Base-by-base conservation (phyloP, 1,139 yeast genomes). In the Lodderomyces jiufengensis region DNA sequence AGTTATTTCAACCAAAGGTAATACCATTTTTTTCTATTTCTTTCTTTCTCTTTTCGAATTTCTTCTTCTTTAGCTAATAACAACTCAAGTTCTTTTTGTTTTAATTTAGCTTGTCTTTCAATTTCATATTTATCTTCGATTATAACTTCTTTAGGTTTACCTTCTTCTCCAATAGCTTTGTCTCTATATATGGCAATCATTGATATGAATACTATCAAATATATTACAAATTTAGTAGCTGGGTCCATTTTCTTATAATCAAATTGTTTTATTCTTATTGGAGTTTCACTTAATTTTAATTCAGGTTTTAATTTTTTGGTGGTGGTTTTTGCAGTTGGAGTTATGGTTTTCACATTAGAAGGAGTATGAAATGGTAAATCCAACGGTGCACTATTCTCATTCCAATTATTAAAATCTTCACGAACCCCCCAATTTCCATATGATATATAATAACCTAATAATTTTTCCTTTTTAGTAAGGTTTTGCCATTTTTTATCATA, bases 371-470 rank as follows among this genome's bases (percentile, higher is more conserved):
- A 80, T 2, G 84, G 84, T 34, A 79, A 58, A 52, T 80, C 86
- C 31, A 56, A 63, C 2, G 81, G 80, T 15, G 57, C 62, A 8
- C 13, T 20, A 1, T 62, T 56, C 28, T 57, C 57, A 30, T 58
- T 59, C 63, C 80, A 61, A 39, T 66, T 66, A 30, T 59, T 59
- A 42, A 79, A 76, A 11, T 75, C 71, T 38, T 77, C 82, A 42
- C 86, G 64, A 1, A 72, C 76, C 0, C 84, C 86, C 73, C 82
- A 76, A 42, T 78, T 64, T 2, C 84, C 85, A 52, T 78, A 80
- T 0, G 79, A 70, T 30, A 79, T 70, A 57, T 66, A 79, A 49
- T 77, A 76, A 1, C 76, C 70, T 47, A 78, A 62, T 40, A 65
- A 53, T 47, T 78, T 79, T 32, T 70, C 73, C 32, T 70, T 62